These are phyloP conservation scores for Penicillium corylophilum DNA, from an alignment of 2,329 filamentous ascomycete species.

Conservation along the genomic window DNA sequence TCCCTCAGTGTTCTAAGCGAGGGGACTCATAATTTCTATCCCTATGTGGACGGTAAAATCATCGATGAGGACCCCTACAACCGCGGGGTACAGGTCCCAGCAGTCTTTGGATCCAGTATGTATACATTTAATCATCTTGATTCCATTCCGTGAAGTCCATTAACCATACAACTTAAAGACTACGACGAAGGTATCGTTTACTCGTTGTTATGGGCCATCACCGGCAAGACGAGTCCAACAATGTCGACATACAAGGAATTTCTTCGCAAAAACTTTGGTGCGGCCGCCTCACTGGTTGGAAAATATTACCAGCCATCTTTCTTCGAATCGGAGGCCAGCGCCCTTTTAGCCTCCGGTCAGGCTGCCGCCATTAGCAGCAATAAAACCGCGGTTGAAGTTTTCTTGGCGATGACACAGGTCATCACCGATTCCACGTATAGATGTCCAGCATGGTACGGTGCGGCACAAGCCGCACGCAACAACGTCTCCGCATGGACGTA, in stretches of 20 bases:
- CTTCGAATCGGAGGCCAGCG: neutral
- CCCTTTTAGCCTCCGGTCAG: too few species aligned
- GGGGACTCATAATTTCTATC: neutral
- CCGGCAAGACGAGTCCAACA: neutral
- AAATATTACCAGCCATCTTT: neutral
- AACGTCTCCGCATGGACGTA: constrained; percentile 20
- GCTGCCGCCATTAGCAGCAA: too few species aligned
- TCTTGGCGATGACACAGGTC: neutral
- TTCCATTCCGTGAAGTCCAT: neutral
- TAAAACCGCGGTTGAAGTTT: neutral
- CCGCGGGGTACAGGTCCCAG: neutral
- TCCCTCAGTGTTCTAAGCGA: neutral
- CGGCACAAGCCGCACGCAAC: constrained; percentile 7
- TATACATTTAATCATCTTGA: neutral
- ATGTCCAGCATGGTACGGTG: neutral
- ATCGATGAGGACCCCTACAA: neutral
- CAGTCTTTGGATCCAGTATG: neutral
- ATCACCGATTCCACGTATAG: neutral
- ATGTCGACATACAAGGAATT: neutral
- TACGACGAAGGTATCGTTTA: neutral
- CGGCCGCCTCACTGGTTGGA: neutral
- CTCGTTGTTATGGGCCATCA: neutral
- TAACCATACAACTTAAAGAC: neutral
- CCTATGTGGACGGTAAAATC: neutral
- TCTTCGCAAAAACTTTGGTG: neutral